Percentiles rank a stretch among this genome's conserved stretches.
These are phyloP conservation scores for Sinapis alba DNA, from an alignment of 441 rosid genomes.

Conservation along the genomic window DNA sequence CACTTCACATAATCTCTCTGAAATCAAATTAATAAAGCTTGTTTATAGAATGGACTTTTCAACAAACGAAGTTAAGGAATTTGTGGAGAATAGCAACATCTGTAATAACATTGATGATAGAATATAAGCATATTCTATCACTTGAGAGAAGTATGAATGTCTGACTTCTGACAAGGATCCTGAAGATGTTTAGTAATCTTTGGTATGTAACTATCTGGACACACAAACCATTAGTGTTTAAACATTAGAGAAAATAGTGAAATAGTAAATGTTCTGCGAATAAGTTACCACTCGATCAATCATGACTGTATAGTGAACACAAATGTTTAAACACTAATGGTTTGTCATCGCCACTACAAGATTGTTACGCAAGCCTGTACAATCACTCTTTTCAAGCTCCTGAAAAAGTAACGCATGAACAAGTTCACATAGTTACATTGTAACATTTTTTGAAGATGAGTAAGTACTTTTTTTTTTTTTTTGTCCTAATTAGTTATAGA, in stretches of 20 bases:
- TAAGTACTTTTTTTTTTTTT: no score
- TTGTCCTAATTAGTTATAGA: no score
- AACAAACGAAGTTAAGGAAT: not conserved
- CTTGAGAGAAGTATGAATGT: slow-evolving; percentile 78
- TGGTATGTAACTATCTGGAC: slow-evolving; percentile 67
- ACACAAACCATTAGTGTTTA: slow-evolving; percentile 24
- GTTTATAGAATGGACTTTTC: not conserved
- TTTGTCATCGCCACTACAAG: no score
- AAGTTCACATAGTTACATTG: not conserved
- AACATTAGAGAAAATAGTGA: slow-evolving; percentile 4
- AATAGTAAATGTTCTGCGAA: slow-evolving; percentile 15
- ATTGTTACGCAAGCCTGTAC: slow-evolving; percentile 86
- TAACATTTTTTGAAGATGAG: no score
- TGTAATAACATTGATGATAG: slow-evolving; percentile 61
- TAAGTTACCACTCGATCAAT: slow-evolving; percentile 86
- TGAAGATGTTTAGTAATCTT: slow-evolving; percentile 81
- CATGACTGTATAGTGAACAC: no score
- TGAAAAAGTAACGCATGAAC: slow-evolving; percentile 39
- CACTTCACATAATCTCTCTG: slow-evolving; percentile 98
- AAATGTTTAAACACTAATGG: no score
- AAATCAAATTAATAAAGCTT: slow-evolving; percentile 18
- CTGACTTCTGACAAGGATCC: slow-evolving; percentile 92
- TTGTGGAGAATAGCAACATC: slow-evolving; percentile 43
- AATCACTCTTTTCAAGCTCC: slow-evolving; percentile 94
- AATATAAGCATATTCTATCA: no score